phyloP scores from a whole-genome alignment of 352 stramenopile genomes.

The Globisporangium takayamanum region DNA sequence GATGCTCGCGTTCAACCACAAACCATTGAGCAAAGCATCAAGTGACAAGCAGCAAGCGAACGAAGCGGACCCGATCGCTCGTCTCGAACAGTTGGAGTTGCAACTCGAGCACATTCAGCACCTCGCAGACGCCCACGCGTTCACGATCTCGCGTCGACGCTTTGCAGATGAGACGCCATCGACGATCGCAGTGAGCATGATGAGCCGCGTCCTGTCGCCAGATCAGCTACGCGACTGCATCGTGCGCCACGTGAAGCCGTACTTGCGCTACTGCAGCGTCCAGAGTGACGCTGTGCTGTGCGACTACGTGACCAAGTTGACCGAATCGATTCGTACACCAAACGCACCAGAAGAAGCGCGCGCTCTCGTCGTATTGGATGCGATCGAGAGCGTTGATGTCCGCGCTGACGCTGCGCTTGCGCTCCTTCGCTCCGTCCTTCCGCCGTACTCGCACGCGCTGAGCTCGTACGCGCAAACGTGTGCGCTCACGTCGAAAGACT shows the following conservation, averaged over 20 bases:
- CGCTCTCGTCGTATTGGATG: constrained; percentile 25
- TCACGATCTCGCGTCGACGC: constrained; percentile 48
- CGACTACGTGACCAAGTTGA: constrained; percentile 38
- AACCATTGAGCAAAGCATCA: constrained; percentile 16
- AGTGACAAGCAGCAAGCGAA: neutral
- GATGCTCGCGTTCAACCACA: constrained; percentile 7
- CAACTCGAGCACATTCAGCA: constrained; percentile 52
- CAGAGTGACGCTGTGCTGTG: constrained; percentile 34
- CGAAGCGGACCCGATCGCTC: constrained; percentile 6
- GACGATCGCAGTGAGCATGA: constrained; percentile 72
- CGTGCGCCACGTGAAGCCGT: constrained; percentile 34
- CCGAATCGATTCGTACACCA: constrained; percentile 24
- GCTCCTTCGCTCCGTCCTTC: constrained; percentile 32
- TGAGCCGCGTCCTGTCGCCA: constrained; percentile 40
- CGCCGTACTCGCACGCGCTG: constrained; percentile 48
- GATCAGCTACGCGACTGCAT: constrained; percentile 31
- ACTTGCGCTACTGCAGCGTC: constrained; percentile 37
- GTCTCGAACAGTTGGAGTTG: constrained; percentile 25
- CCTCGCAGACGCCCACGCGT: constrained; percentile 36
- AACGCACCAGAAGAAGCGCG: constrained; percentile 21
- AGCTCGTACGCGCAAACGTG: constrained; percentile 37
- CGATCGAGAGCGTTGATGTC: constrained; percentile 23
- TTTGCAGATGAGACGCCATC: constrained; percentile 52
- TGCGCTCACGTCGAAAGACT: constrained; percentile 26
- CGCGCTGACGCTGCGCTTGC: constrained; percentile 26